Conservation (phyloP, 192 early-diverging fungal genomes). For the Entophlyctis luteolus region DNA sequence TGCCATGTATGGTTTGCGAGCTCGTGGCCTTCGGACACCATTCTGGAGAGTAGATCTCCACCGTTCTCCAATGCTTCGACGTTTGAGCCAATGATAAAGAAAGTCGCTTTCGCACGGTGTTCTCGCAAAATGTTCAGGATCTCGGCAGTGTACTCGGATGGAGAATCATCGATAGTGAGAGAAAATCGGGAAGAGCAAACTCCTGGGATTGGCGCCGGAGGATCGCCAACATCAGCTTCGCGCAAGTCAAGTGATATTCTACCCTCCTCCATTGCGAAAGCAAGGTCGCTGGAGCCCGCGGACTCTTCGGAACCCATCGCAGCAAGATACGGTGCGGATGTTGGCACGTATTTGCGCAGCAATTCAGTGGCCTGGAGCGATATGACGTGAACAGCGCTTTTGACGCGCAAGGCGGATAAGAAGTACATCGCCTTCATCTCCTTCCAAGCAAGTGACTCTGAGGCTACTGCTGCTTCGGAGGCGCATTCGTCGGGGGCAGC, state of each 20-base stretch:
- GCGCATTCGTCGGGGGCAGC: neutral
- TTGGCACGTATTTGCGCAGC: neutral
- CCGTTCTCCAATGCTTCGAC: neutral
- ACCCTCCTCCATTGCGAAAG: neutral
- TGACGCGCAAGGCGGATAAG: neutral
- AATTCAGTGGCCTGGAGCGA: neutral
- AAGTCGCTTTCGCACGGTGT: conserved; percentile 20
- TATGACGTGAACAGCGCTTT: neutral
- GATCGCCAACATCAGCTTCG: neutral
- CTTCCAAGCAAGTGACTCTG: neutral
- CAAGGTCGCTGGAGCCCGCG: neutral
- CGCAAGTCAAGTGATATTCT: neutral
- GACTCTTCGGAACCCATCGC: neutral
- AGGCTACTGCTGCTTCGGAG: neutral
- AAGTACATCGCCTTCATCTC: neutral
- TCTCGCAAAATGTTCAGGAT: conserved; percentile 28
- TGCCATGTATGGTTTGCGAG: conserved; percentile 30
- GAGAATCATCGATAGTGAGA: conserved; percentile 25
- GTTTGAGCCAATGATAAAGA: conserved; percentile 25
- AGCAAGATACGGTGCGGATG: neutral
- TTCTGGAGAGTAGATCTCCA: conserved; percentile 2
- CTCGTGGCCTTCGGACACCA: conserved; percentile 31
- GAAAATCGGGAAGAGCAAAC: neutral
- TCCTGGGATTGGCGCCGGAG: conserved; percentile 7
- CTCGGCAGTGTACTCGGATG: conserved; percentile 19